phyloP scores from a whole-genome alignment of 345 rosid genomes.

The Brassica nigra region DNA sequence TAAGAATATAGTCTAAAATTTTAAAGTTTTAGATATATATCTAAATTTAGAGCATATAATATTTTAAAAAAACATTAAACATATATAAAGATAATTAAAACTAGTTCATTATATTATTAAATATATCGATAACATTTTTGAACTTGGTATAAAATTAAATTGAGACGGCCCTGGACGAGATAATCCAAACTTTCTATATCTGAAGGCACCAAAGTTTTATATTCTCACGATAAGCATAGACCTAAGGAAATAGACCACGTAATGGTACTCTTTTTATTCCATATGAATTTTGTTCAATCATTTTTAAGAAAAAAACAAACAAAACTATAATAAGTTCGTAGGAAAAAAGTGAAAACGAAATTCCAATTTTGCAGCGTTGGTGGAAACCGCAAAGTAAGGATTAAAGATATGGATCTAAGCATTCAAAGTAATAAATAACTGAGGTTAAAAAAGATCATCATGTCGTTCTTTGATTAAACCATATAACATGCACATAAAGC shows the following conservation, averaged over 20 bases:
- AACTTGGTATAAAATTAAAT: too few relatives aligned
- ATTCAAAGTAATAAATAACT: conserved; percentile 3
- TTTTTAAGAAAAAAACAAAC: not conserved
- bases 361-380: not conserved
- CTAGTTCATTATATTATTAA: too few relatives aligned
- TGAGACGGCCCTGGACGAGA: too few relatives aligned
- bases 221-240: not conserved
- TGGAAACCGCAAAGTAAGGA: conserved; percentile 12
- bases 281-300: not conserved
- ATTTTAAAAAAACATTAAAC: too few relatives aligned
- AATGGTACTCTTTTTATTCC: not conserved
- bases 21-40: too few relatives aligned
- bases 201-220: not conserved
- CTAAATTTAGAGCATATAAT: too few relatives aligned
- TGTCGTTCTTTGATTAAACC: conserved; percentile 8
- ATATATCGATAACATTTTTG: too few relatives aligned
- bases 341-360: not conserved
- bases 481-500: not conserved
- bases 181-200: too few relatives aligned
- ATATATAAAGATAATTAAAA: too few relatives aligned
- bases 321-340: not conserved
- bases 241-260: not conserved
- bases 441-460: not conserved
- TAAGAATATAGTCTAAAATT: too few relatives aligned
- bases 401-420: not conserved